Conservation (phyloP, 176 grass and related monocot genomes). For the Musa troglodytarum region DNA sequence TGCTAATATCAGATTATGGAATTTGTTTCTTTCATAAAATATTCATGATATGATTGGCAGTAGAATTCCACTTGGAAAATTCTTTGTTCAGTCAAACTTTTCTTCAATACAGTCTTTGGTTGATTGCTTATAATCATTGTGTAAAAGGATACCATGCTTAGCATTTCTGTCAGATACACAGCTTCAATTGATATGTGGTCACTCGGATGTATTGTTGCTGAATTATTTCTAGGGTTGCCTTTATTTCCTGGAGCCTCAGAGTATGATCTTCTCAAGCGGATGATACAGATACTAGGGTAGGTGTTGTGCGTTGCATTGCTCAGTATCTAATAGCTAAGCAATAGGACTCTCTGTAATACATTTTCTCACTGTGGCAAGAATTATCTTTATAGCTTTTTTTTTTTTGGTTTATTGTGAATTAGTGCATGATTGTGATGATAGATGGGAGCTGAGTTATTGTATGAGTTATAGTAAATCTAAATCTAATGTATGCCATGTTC, state of each 20-base stretch:
- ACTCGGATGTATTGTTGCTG: conserved; percentile 86
- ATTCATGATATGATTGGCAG: not conserved
- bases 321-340: not conserved
- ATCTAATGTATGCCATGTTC: no score
- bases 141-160: conserved; percentile 29
- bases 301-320: conserved; percentile 24
- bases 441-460: not conserved
- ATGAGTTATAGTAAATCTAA: not conserved
- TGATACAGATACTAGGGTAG: conserved; percentile 87
- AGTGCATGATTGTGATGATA: not conserved
- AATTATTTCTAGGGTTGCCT: conserved; percentile 89
- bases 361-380: not conserved
- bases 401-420: not conserved
- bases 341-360: not conserved
- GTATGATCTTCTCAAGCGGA: conserved; percentile 85
- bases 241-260: conserved; percentile 95
- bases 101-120: conserved; percentile 12
- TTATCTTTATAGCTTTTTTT: not conserved
- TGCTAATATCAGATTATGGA: not conserved
- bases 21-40: not conserved
- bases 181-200: conserved; percentile 99
- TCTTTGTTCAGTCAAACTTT: not conserved
- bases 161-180: conserved; percentile 69
- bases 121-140: not conserved
- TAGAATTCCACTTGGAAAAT: not conserved